Evolutionary conservation across 2,329 filamentous ascomycete species (phyloP), one percentile per base, ranked within the genome.

Genomic region (Herpotrichia juniperi): DNA sequence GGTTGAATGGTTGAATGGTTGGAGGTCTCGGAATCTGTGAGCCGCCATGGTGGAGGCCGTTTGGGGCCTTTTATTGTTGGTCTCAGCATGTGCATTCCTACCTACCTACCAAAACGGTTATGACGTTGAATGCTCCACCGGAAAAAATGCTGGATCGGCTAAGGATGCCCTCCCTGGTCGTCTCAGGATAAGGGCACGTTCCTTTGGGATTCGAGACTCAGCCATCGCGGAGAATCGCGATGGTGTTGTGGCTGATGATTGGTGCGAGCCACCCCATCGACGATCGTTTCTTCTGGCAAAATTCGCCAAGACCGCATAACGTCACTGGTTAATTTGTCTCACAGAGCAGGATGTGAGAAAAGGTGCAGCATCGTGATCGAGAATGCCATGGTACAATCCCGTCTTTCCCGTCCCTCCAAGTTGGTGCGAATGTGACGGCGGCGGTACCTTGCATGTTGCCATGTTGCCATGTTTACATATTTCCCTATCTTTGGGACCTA

Each of bases 361-460:
- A 45, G 28, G 52, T 30, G 48, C 56, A 57, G 52, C 50, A 65
- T 68, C 61, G 61, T 55, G 63, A 70, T 68, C 62, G 52, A 26
- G 19, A 49, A 37, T 25, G 19, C 21, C 17, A 19, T 21, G 16
- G n/a, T 25, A 24, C 19, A 40, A 22, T 40, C 37, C 37, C 37
- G 21, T 40, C 37, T 43, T 16, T 14, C 28, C 42, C 37, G 57
- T 54, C 50, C 62, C 57, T 19, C 19, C 19, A 7, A 12, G 5
- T 21, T 37, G 37, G 37, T 40, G 19, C 31, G 16, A 26, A 42
- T 53, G 50, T 54, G 59, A 58, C 35, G 48, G 53, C 45, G 44
- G 26, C 49, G 30, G 65, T 59, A 66, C 63, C 65, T 69, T 67
- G 54, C 51, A 26, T 24, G 21, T 24, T 22, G 22, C 21, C 21